Evolutionary conservation across 139 green algal genomes (phyloP), one percentile per base, ranked within the genome.

Genomic region (Eudorina sp.): DNA sequence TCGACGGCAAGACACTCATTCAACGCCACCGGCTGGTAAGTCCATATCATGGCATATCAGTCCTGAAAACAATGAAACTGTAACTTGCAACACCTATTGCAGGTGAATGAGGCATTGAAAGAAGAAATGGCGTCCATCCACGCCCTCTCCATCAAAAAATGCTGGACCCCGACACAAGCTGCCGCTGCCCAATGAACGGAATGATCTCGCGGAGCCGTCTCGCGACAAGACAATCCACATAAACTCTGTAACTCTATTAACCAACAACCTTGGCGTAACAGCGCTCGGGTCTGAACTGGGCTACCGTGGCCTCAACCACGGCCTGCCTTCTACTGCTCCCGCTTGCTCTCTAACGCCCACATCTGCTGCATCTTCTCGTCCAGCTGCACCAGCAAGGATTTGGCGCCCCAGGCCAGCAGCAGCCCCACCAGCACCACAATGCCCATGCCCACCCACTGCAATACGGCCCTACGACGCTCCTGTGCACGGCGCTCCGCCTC

Each of bases 1-100:
- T 98, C 79, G 92, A 96, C 68, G 95, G 96, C 46, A 96, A 96
- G 85, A 91, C 75, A 40, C 89, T 96, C 7, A 78, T 98, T 36
- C 66, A 94, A 36, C 83, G 95, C 41, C 96, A 98, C 74, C 88
- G 92, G 31, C 53, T 98, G 92, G 92, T 98, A 46, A 3, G 91
- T 29, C 25, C 55, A 66, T 25, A 25, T n/a, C n/a, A 38, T 16
- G 51, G 51, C 14, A 16, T 16, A 60, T 60, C 51, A 25, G 14
- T 16, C 16, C 51, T 16, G 13, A 60, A 16, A 13, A 60, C 51
- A 60, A 79, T 66, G n/a, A n/a, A n/a, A n/a, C 16, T 40, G 16
- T 11, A 38, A 14, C 31, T 80, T 9, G n/a, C n/a, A n/a, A 1
- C 45, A 43, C 19, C 31, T 76, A 34, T 0, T 86, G 64, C 87